Evolutionary conservation across 2,329 filamentous ascomycete genomes (phyloP), one percentile per base, ranked within the genome.

Genomic region (Phialophora chinensis): DNA sequence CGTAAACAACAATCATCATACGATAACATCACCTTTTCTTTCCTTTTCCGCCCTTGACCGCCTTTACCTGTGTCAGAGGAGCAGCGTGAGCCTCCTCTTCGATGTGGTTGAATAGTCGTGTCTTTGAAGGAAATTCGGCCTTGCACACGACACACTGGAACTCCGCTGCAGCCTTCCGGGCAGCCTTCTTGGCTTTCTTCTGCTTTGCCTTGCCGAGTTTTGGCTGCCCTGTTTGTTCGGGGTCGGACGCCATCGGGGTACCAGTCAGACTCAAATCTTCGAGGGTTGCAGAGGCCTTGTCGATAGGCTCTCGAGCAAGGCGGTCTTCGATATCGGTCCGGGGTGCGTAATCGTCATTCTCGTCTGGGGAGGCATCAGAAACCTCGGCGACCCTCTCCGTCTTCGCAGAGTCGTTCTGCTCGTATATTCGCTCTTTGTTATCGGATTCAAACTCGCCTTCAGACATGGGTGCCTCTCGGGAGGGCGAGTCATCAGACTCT

Each of bases 71-170:
- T 2, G 61, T 33, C 27, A 68, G 23, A 2, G 81, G 81, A 33
- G 87, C 85, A 5, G 89, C 90, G 79, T 95, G 91, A 33, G 67
- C 59, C 20, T 86, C 78, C 10, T 88, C 85, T 68, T 87, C 86
- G 65, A 95, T 83, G 76, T 96, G 92, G 60, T 85, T 81, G 75
- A 94, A 94, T 20, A 96, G 78, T 71, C 87, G 88, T 5, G 86
- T 90, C 71, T 88, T 89, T 1, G 90, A 92, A 0, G 86, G 87
- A 79, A 98, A 99, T 0, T 80, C 85, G 71, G 91, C 92, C 71
- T 88, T 86, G 78, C 95, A 98, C 4, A 88, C 86, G 2, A 90
- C 86, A 75, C 95, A 98, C 73, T 89, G 89, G 61, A 91, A 86
- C 33, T 87, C 71, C 4, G 66, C 47, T 12, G 42, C 71, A 4